Evolutionary conservation across 805 yeast species (phyloP).

Genomic region (Saturnispora kantuleensis): DNA sequence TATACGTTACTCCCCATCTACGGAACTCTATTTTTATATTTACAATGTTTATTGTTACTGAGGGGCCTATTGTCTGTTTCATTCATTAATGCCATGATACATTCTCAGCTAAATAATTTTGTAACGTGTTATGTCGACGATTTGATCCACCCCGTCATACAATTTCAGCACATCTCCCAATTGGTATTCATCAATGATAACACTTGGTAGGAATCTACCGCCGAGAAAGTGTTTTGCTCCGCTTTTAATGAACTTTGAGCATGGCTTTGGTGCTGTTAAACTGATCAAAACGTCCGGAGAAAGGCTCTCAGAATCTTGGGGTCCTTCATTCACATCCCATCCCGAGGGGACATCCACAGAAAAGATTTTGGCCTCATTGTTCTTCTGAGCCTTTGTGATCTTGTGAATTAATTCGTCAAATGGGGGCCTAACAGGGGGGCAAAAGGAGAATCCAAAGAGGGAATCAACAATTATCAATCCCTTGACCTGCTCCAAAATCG

Average conservation of each 20-base stretch:
- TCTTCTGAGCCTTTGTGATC: constrained; percentile 26
- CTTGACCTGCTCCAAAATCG: no score
- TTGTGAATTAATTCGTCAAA: constrained; percentile 42
- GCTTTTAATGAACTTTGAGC: constrained; percentile 40
- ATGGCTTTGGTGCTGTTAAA: constrained; percentile 91
- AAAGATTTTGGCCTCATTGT: constrained; percentile 42
- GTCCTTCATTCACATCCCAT: constrained; percentile 94
- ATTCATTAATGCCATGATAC: background rate
- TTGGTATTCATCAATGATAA: constrained; percentile 63
- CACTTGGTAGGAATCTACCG: constrained; percentile 69
- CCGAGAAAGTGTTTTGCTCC: constrained; percentile 63
- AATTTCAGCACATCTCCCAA: constrained; percentile 43
- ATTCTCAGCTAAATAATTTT: background rate
- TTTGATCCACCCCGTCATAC: background rate
- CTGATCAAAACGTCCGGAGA: constrained; percentile 66
- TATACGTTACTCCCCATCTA: no score
- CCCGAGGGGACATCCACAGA: constrained; percentile 93
- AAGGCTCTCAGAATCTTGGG: constrained; percentile 30
- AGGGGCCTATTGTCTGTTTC: background rate
- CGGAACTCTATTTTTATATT: no score
- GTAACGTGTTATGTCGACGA: background rate
- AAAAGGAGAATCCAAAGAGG: constrained; percentile 87
- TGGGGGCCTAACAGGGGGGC: constrained; percentile 79
- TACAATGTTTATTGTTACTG: background rate
- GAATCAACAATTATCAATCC: constrained; percentile 56